Conservation (phyloP, 2,329 filamentous ascomycete genomes). For the Ophiostoma novo-ulmi region DNA sequence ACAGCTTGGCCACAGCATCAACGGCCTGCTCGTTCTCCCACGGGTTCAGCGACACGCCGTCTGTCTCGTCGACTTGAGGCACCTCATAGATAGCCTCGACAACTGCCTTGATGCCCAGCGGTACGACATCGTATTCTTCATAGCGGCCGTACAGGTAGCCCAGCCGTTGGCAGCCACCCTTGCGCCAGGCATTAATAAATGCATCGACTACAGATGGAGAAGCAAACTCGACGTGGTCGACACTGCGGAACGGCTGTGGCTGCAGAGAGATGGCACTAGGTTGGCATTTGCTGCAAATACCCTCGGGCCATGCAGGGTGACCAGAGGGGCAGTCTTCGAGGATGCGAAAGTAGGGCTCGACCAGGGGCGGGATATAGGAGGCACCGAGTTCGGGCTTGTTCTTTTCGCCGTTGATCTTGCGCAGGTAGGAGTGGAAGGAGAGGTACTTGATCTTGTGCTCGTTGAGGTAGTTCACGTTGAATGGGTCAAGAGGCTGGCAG, state of each 20-base stretch:
- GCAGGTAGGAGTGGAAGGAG: conserved; percentile 89
- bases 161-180: conserved; percentile 74
- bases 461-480: conserved; percentile 77
- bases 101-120: conserved; percentile 87
- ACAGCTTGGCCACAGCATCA: conserved; percentile 72
- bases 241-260: conserved; percentile 90
- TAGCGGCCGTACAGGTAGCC: conserved; percentile 91
- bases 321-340: conserved; percentile 85
- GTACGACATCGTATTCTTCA: conserved; percentile 85
- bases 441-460: conserved; percentile 99
- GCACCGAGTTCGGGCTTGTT: conserved; percentile 92
- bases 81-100: conserved; percentile 97
- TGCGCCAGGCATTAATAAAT: conserved; percentile 89
- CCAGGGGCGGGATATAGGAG: conserved; percentile 93
- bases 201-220: conserved; percentile 77
- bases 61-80: conserved; percentile 80
- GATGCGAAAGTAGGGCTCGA: conserved; percentile 88
- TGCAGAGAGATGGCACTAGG: conserved; percentile 94
- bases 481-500: conserved; percentile 95
- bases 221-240: conserved; percentile 96
- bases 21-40: conserved; percentile 83
- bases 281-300: conserved; percentile 97
- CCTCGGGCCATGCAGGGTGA: conserved; percentile 88
- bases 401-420: conserved; percentile 92
- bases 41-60: conserved; percentile 77